Evolutionary conservation across 2,329 filamentous ascomycete genomes (phyloP), one percentile per base, ranked within the genome.

Genomic region (Fusarium coffeatum): DNA sequence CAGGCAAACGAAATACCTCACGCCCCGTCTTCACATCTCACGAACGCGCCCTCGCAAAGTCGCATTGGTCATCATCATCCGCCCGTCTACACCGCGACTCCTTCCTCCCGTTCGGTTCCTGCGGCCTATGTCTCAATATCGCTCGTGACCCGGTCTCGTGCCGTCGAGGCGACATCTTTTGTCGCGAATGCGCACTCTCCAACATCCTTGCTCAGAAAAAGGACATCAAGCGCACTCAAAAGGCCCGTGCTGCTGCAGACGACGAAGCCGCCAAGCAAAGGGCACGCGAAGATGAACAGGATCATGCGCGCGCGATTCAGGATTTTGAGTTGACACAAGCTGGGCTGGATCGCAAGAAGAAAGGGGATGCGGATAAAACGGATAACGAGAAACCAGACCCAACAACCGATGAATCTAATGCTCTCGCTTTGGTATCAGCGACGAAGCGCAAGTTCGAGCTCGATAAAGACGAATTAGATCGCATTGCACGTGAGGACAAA

Each of bases 21-120:
- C 90, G 95, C 46, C 90, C 94, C 43, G 94, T 98, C 81, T 98
- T 98, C 85, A 98, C 96, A 34, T 90, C 93, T 25, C 90, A 98
- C 82, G 96, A 98, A 83, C 91, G 96, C 72, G 87, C 88, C 54
- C 88, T 95, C 51, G 91, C 97, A 64, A 93, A 94, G 76, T 87
- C 88, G 20, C 89, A 90, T 72, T 98, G 96, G 94, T 89, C 91
- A 72, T 89, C 91, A 11, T 92, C 91, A 71, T 89, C 91, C 54
- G 93, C 94, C n/a, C 92, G 93, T 55, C 89, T 98, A 34, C 90
- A 88, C 23, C 92, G 95, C 76, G 96, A 98, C 78, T 96, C 93
- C 59, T 98, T 97, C 80, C 89, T 98, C 13, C 91, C 93, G 8
- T 97, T 98, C 79, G 93, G 92, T 56, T 93, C 91, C 23, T 99